Evolutionary conservation across 2,329 filamentous ascomycete species (phyloP).

Genomic region (Xylogone sp.): DNA sequence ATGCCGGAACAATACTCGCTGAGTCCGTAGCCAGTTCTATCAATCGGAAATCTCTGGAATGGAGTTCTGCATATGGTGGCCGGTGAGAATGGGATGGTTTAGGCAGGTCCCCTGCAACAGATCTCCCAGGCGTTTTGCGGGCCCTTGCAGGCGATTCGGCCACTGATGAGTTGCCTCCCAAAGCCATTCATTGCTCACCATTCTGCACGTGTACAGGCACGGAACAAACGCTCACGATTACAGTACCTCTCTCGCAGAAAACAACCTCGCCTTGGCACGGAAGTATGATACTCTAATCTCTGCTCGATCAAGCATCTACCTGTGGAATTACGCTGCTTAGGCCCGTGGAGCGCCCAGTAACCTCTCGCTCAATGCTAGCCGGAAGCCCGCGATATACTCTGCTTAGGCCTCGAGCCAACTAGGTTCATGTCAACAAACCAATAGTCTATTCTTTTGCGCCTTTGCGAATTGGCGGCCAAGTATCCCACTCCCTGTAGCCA

Average conservation of each 20-base stretch:
- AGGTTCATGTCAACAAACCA: not conserved
- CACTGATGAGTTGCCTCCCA: not conserved
- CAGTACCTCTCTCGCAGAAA: not conserved
- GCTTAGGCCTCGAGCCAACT: not conserved
- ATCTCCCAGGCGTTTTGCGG: not conserved
- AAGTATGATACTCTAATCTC: not conserved
- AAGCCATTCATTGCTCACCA: not conserved
- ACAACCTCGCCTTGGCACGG: not conserved
- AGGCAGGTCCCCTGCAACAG: not conserved
- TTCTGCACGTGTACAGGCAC: not conserved
- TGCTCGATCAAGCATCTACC: not conserved
- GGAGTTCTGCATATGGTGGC: no score
- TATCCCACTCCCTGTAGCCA: not conserved
- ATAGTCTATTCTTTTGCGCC: not conserved
- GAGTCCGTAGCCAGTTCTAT: no score
- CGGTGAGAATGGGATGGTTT: not conserved
- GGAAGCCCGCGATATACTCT: constrained; percentile 29
- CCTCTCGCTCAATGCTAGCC: constrained; percentile 61
- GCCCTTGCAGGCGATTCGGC: not conserved
- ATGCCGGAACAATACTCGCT: no score
- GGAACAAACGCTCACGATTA: not conserved
- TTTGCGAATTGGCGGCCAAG: not conserved
- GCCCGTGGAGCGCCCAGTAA: constrained; percentile 55
- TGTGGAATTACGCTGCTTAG: not conserved
- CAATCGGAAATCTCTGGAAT: no score